Evolutionary conservation across 1,284 basidiomycete genomes (phyloP).

Genomic region (Malassezia nana): DNA sequence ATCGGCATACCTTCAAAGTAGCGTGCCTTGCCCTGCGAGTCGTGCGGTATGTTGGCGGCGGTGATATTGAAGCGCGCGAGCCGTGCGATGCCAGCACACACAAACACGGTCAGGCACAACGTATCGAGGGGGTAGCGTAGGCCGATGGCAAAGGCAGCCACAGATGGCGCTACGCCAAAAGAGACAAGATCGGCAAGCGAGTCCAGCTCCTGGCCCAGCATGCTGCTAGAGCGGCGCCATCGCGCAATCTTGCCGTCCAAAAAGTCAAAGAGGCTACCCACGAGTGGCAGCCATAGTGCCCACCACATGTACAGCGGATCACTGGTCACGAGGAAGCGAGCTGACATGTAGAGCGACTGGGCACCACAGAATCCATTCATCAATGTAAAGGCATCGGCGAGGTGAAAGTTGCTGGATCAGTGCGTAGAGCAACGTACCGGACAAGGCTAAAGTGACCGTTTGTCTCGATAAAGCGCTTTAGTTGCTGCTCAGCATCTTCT

Average conservation of each 20-base stretch:
- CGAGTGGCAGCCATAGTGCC: conserved; percentile 76
- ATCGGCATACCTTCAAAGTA: conserved; percentile 98
- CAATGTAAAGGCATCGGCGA: conserved; percentile 96
- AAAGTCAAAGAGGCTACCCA: conserved; percentile 96
- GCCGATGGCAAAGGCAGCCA: conserved; percentile 82
- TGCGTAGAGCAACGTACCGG: conserved; percentile 18
- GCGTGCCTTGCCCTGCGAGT: conserved; percentile 70
- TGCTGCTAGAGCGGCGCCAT: conserved; percentile 85
- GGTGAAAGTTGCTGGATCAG: conserved; percentile 74
- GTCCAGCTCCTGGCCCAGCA: conserved; percentile 98
- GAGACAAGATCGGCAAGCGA: conserved; percentile 92
- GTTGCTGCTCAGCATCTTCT: conserved; percentile 17
- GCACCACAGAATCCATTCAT: conserved; percentile 99
- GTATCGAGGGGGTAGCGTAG: conserved; percentile 81
- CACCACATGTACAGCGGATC: conserved; percentile 57
- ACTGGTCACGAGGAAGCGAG: conserved; percentile 70
- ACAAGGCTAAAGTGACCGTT: conserved; percentile 46
- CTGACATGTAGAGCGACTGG: conserved; percentile 86
- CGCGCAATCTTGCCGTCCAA: conserved; percentile 94
- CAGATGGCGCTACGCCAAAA: conserved; percentile 89
- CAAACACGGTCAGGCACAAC: conserved; percentile 73
- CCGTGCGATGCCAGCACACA: conserved; percentile 89
- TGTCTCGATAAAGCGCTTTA: conserved; percentile 43
- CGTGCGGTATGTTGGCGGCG: conserved; percentile 84
- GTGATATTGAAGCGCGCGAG: conserved; percentile 97